Conservation (phyloP, 2,329 filamentous ascomycete genomes). For the Epichloe amarillans region DNA sequence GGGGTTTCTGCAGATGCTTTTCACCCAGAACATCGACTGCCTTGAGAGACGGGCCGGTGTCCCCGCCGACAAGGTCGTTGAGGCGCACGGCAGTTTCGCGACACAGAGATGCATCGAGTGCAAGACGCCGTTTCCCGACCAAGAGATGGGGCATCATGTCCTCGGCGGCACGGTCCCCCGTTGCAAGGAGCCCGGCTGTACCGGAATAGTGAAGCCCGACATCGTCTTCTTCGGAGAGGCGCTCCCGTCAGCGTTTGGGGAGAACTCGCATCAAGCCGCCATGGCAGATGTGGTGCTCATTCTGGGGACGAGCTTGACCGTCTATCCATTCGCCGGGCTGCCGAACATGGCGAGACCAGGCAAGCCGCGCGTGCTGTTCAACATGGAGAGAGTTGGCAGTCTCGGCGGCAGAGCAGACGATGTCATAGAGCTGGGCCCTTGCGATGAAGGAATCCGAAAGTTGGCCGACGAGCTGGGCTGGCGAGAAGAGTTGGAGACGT, state of each 20-base stretch:
- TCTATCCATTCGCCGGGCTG: slow-evolving; percentile 79
- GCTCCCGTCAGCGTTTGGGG: slow-evolving; percentile 29
- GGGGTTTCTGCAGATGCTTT: slow-evolving; percentile 67
- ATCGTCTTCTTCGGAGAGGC: slow-evolving; percentile 88
- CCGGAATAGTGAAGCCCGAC: slow-evolving; percentile 78
- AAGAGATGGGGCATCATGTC: slow-evolving; percentile 60
- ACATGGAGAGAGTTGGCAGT: slow-evolving; percentile 69
- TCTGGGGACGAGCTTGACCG: slow-evolving; percentile 76
- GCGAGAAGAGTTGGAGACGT: slow-evolving; percentile 63
- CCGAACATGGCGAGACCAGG: slow-evolving; percentile 48
- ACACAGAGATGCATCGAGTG: slow-evolving; percentile 87
- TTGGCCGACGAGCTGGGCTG: slow-evolving; percentile 74
- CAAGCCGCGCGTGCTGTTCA: slow-evolving; percentile 72
- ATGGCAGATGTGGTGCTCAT: slow-evolving; percentile 68
- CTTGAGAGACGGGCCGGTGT: slow-evolving; percentile 81
- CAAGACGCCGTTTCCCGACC: slow-evolving; percentile 54
- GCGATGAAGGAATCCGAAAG: slow-evolving; percentile 66
- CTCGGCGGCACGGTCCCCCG: slow-evolving; percentile 53
- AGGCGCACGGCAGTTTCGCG: slow-evolving; percentile 93
- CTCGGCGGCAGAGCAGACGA: slow-evolving; percentile 71
- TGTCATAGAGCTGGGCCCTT: slow-evolving; percentile 69
- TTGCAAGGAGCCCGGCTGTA: slow-evolving; percentile 50
- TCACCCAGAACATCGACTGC: slow-evolving; percentile 97
- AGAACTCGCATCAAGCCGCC: slow-evolving; percentile 31
- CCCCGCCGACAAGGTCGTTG: slow-evolving; percentile 66